phyloP scores from a whole-genome alignment of 495 filamentous ascomycete species.

The Penicillium tannophilum region DNA sequence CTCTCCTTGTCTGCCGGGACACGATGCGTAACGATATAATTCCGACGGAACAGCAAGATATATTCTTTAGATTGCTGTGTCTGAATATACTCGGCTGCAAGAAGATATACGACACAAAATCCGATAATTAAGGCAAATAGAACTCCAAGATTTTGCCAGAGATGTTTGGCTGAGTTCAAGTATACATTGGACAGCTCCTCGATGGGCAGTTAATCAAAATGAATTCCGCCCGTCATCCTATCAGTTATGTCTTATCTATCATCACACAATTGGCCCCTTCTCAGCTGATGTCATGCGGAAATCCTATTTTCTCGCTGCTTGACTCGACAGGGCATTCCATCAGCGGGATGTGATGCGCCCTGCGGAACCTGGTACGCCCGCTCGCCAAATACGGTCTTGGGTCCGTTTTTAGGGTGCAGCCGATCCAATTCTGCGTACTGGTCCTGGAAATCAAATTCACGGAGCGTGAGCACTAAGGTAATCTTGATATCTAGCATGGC shows the following conservation, averaged over 20 bases:
- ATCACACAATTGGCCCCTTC: too few species aligned
- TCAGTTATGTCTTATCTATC: too few species aligned
- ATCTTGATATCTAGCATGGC: background rate
- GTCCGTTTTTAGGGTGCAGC: background rate
- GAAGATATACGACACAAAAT: constrained; percentile 54
- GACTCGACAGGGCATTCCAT: constrained; percentile 2
- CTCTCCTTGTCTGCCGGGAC: background rate
- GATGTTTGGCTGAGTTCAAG: constrained; percentile 53
- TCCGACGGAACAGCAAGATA: background rate
- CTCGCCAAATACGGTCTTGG: background rate
- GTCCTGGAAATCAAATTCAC: constrained; percentile 1
- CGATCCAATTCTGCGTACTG: constrained; percentile 1
- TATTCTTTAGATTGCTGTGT: background rate
- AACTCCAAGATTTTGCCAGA: constrained; percentile 69
- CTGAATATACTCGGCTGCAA: constrained; percentile 37
- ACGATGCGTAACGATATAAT: background rate
- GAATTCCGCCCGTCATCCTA: constrained; percentile 18
- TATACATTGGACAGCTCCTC: constrained; percentile 35
- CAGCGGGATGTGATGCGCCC: background rate
- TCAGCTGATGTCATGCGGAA: background rate
- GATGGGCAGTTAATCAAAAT: constrained; percentile 23
- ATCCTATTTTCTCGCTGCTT: too few species aligned
- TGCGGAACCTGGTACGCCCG: constrained; percentile 2
- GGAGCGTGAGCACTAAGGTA: background rate
- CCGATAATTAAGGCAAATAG: constrained; percentile 61